Conservation (phyloP, 768 basidiomycete genomes). For the Auriscalpium microsporum region DNA sequence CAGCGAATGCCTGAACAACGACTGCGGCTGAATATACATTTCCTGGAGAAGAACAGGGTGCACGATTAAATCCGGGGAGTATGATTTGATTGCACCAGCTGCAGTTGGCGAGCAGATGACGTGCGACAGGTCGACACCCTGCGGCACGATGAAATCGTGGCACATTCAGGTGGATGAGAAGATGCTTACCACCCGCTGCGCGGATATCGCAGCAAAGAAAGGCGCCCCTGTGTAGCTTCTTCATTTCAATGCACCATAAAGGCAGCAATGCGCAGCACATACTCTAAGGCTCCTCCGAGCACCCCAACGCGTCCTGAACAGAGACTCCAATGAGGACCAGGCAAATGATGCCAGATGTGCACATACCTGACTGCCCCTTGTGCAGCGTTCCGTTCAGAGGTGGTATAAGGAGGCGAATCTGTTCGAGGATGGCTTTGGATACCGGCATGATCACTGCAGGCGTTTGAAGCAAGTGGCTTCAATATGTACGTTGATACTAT, state of each 20-base stretch:
- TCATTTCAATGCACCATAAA: background rate
- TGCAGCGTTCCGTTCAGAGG: constrained; percentile 83
- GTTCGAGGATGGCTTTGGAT: constrained; percentile 51
- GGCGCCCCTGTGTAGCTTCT: constrained; percentile 92
- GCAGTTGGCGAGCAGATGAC: constrained; percentile 95
- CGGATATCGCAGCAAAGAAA: constrained; percentile 89
- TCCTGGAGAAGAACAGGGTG: constrained; percentile 81
- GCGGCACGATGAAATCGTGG: background rate
- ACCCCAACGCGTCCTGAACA: constrained; percentile 78
- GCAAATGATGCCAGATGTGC: background rate
- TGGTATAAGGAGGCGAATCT: constrained; percentile 79
- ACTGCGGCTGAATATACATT: constrained; percentile 28
- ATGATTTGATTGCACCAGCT: constrained; percentile 90
- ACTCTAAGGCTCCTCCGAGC: constrained; percentile 92
- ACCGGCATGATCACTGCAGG: constrained; percentile 40
- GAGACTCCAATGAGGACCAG: background rate
- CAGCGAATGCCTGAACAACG: background rate
- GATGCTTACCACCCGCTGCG: constrained; percentile 63
- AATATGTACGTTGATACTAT: too few relatives aligned
- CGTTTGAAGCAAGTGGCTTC: too few relatives aligned
- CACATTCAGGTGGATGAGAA: background rate
- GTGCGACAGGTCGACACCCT: constrained; percentile 94
- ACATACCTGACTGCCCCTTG: constrained; percentile 88
- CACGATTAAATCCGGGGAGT: constrained; percentile 95
- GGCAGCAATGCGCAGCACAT: constrained; percentile 22